Base-by-base conservation (phyloP, 108 stramenopile species). In the Schizochytrium sp. region DNA sequence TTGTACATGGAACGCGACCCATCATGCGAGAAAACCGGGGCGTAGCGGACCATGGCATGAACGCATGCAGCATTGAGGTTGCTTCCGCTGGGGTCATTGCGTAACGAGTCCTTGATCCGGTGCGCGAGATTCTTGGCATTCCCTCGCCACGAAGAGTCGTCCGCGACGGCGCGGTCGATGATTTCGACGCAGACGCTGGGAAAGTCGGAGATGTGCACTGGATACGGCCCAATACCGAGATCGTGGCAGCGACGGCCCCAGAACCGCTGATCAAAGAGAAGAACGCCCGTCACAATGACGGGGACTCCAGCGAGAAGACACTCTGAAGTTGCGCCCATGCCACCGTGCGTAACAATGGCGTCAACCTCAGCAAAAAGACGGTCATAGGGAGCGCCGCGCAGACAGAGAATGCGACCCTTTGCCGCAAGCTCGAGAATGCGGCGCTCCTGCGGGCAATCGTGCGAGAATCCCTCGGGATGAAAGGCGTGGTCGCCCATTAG, bases 241-340 rank as follows among this genome's bases (percentile, higher is more conserved):
- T 58, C 57, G 4, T 29, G 41, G 59, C 57, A 58, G 41, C 87
- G 57, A 10, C 58, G 29, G 3, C 87, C 87, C 87, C 87, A 88
- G 5, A 88, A 88, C 1, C 87, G 28, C 87, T 88, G 87, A 5
- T 88, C 87, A 23, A 88, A 88, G 41, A 88, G 87, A 1, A 88
- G 29, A 34, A 88, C 87, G 29, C 87, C 87, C 10, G 87, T 88
- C 14, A 88, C 87, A 44, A 88, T 88, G 58, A 60, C 87, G 19
- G 87, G 87, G 29, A 60, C 59, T 0, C 87, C 87, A 12, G 87
- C 57, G 58, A 60, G 18, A 23, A 88, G 29, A 16, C 19, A 34
- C 41, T 88, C 76, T 12, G 48, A 43, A 10, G 76, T 83, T 12
- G 76, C 51, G 2, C 76, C 76, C n/a, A 83, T 21, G 45, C 76